Evolutionary conservation across 306 rosid species (phyloP), one percentile per base, ranked within the genome.

Genomic region (Trichosanthes truncata): DNA sequence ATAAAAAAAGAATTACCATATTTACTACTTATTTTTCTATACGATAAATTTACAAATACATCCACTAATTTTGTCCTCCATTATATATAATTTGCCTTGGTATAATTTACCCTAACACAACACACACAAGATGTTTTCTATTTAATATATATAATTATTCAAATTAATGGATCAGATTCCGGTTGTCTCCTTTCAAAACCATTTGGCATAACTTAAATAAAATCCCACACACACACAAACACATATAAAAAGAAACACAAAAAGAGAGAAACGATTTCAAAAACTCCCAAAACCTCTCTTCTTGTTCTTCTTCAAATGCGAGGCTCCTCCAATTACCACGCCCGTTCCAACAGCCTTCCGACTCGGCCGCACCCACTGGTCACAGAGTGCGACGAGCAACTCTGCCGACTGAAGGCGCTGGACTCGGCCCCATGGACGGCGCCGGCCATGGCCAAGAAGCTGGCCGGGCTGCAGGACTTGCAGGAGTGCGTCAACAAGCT

Each of bases 321-420:
- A 57, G 81, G 81, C 1, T 60, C 72, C 48, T 67, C 86, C 71
- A 83, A 80, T 52, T 69, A 5, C 74, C 80, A 78, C 52, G 52
- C 81, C 12, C 72, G 84, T 10, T 81, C 81, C 4, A 74, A 81
- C 68, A 84, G 83, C 79, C 61, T 84, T 11, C 81, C 83, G 20
- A 53, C 85, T 18, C 61, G 52, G 62, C 77, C 85, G 33, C 85
- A 82, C 63, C 85, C 79, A 3, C 23, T 82, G 6, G 63, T 82
- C 2, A 11, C 73, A 7, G 79, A 79, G 60, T 79, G 77, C 31
- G 81, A 85, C 15, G 83, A 79, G 71, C 81, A 74, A 15, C 55
- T 85, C 25, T 63, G 79, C 71, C 53, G 65, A 26, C 57, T 85
- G 2, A 78, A 56, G 29, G 67, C 48, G 6, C 23, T 69, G 9